Conservation (phyloP, 495 filamentous ascomycete species). For the Annulohypoxylon moriforme region DNA sequence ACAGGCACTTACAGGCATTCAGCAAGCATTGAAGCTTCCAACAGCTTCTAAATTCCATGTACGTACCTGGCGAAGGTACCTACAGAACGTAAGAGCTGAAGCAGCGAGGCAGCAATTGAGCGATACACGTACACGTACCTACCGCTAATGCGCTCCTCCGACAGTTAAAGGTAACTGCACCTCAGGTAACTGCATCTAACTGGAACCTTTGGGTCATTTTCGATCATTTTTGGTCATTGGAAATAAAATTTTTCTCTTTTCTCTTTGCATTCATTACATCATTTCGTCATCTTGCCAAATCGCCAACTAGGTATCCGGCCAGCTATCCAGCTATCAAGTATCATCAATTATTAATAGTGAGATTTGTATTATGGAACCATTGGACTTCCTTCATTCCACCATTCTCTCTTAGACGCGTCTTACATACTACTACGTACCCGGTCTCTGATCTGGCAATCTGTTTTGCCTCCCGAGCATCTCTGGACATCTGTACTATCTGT, state of each 20-base stretch:
- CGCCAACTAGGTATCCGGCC: too few relatives aligned
- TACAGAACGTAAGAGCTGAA: constrained; percentile 3
- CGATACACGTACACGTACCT: neutral
- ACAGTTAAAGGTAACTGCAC: neutral
- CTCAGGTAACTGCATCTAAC: neutral
- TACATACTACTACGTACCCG: constrained; percentile 8
- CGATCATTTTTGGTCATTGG: neutral
- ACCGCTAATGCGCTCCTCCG: constrained; percentile 21
- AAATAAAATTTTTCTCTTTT: neutral
- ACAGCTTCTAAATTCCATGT: neutral
- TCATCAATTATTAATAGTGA: constrained; percentile 12
- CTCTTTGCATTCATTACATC: constrained; percentile 29
- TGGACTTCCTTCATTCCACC: neutral
- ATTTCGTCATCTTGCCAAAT: neutral
- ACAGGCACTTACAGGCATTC: too few relatives aligned
- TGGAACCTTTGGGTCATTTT: neutral
- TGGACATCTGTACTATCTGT: neutral
- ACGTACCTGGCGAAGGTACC: neutral
- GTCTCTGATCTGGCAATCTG: constrained; percentile 42
- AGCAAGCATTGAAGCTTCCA: constrained; percentile 19
- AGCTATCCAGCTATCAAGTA: neutral
- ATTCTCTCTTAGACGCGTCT: constrained; percentile 32
- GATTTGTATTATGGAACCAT: constrained; percentile 1
- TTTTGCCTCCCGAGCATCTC: constrained; percentile 45
- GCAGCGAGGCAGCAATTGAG: neutral